A percentile compares a stretch with the other conserved stretches of the same genome.
phyloP scores from a whole-genome alignment of 2,329 filamentous ascomycete genomes.

The Podosphaera xanthii region DNA sequence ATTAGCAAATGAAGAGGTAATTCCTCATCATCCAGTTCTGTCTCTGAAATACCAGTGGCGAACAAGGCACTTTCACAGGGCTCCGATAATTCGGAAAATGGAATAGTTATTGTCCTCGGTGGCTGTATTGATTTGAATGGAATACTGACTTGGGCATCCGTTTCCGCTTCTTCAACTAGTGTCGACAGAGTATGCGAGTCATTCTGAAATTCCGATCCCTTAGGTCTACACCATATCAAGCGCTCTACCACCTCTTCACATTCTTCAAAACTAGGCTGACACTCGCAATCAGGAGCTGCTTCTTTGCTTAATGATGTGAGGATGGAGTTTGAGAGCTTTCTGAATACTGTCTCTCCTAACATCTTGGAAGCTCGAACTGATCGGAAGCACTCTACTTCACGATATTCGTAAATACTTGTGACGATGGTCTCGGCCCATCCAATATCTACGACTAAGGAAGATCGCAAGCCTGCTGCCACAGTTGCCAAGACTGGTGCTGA shows the following conservation, averaged over 20 bases:
- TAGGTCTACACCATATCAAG: slow-evolving; percentile 48
- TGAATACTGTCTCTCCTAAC: slow-evolving; percentile 46
- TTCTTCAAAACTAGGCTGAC: slow-evolving; percentile 43
- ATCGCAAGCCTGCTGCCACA: slow-evolving; percentile 61
- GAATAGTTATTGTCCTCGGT: slow-evolving; percentile 35
- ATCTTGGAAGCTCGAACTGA: slow-evolving; percentile 53
- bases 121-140: slow-evolving; percentile 22
- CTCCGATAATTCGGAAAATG: slow-evolving; percentile 47
- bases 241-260: slow-evolving; percentile 60
- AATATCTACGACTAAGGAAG: slow-evolving; percentile 70
- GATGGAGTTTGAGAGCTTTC: slow-evolving; percentile 29
- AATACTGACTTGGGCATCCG: slow-evolving; percentile 10
- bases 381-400: slow-evolving; percentile 48
- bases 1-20: slow-evolving; percentile 53
- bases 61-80: slow-evolving; percentile 61
- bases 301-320: slow-evolving; percentile 5
- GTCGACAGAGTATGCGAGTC: background rate
- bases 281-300: slow-evolving; percentile 3
- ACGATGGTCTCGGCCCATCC: slow-evolving; percentile 81
- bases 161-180: background rate
- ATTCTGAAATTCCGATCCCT: background rate
- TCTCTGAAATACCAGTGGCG: slow-evolving; percentile 26
- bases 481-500: slow-evolving; percentile 52
- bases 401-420: slow-evolving; percentile 75
- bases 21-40: slow-evolving; percentile 68